Conservation (phyloP, 2,329 filamentous ascomycete species). For the Penicillium italicum region DNA sequence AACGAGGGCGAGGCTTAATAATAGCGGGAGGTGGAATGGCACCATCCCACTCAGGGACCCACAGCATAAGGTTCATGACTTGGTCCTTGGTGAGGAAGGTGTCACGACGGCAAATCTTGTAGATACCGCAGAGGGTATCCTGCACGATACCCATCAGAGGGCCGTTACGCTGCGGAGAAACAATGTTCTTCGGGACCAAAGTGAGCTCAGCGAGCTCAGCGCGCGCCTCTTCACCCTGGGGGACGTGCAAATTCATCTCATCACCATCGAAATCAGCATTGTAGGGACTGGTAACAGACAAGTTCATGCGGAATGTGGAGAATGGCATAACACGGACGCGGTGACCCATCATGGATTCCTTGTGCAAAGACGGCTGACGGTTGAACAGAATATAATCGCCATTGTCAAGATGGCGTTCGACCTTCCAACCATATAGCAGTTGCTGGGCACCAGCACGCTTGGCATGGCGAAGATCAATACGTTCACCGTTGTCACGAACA, state of each 20-base stretch:
- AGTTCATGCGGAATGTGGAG: slow-evolving; percentile 94
- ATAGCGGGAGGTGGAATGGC: slow-evolving; percentile 92
- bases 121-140: slow-evolving; percentile 91
- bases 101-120: slow-evolving; percentile 93
- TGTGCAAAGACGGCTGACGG: slow-evolving; percentile 97
- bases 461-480: slow-evolving; percentile 92
- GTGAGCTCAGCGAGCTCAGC: slow-evolving; percentile 92
- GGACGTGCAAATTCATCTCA: slow-evolving; percentile 99
- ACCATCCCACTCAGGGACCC: slow-evolving; percentile 97
- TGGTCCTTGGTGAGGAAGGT: slow-evolving; percentile 84
- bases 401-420: slow-evolving; percentile 92
- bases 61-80: slow-evolving; percentile 95
- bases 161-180: slow-evolving; percentile 93
- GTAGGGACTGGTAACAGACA: slow-evolving; percentile 97
- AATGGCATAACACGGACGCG: slow-evolving; percentile 97
- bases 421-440: slow-evolving; percentile 95
- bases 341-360: slow-evolving; percentile 99
- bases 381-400: slow-evolving; percentile 99
- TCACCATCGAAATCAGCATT: slow-evolving; percentile 99
- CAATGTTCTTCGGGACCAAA: slow-evolving; percentile 97
- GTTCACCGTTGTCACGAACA: slow-evolving; percentile 85
- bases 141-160: slow-evolving; percentile 99
- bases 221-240: slow-evolving; percentile 93
- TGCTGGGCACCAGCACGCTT: slow-evolving; percentile 76
- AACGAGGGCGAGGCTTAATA: slow-evolving; percentile 82